phyloP scores from a whole-genome alignment of 2,329 filamentous ascomycete species.

The Cercospora sp. region DNA sequence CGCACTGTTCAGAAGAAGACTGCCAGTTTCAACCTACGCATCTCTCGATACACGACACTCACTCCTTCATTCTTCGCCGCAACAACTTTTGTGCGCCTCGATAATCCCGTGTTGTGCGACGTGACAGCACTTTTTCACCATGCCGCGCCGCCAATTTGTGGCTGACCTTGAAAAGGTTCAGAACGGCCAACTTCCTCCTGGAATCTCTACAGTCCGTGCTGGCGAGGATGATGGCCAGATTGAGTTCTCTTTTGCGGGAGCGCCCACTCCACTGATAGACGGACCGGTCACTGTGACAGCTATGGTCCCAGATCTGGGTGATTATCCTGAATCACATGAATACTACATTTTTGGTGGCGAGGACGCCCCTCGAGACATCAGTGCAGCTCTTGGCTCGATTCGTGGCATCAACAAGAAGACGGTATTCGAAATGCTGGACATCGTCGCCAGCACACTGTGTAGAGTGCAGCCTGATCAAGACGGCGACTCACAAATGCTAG shows the following conservation, averaged over 20 bases:
- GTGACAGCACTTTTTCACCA: conserved; percentile 39
- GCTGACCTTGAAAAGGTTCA: conserved; percentile 55
- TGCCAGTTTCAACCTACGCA: neutral
- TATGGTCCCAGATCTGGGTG: conserved; percentile 53
- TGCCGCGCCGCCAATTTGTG: conserved; percentile 68
- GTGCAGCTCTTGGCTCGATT: conserved; percentile 46
- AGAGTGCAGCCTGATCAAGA: conserved; percentile 40
- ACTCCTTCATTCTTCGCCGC: neutral
- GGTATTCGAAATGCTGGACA: conserved; percentile 52
- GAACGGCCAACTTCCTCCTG: conserved; percentile 42
- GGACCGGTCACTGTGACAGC: conserved; percentile 43
- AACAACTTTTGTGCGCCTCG: neutral
- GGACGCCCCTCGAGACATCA: conserved; percentile 46
- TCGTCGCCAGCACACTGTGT: conserved; percentile 45
- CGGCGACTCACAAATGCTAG: conserved; percentile 45
- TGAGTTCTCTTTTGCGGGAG: conserved; percentile 56
- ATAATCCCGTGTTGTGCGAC: neutral
- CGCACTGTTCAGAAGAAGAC: neutral
- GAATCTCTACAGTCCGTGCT: conserved; percentile 56
- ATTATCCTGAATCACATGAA: conserved; percentile 60
- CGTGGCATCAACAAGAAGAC: conserved; percentile 49
- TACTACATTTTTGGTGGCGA: conserved; percentile 59
- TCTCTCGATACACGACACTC: neutral
- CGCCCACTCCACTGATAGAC: conserved; percentile 14
- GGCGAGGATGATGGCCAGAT: conserved; percentile 74